These are phyloP conservation scores for Catenaria anguillulae DNA, from an alignment of 371 early-diverging fungal genomes.

Conservation along the genomic window DNA sequence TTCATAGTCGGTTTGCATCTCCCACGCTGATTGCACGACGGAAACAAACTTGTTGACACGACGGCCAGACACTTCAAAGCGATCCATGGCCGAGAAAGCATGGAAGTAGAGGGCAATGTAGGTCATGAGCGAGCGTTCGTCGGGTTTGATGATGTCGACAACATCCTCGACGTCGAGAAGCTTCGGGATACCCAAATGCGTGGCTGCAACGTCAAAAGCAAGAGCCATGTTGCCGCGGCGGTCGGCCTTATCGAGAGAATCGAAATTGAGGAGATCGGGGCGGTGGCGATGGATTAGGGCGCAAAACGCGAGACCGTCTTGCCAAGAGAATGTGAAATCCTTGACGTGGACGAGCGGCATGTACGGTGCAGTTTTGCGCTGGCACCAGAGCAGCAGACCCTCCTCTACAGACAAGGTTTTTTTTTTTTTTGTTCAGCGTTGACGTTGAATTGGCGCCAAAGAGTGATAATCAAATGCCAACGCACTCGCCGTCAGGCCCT, in stretches of 20 bases:
- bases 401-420: no score
- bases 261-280: constrained; percentile 84
- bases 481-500: constrained; percentile 61
- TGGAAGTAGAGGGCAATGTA: constrained; percentile 98
- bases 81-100: constrained; percentile 42
- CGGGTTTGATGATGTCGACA: constrained; percentile 83
- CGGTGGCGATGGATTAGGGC: constrained; percentile 79
- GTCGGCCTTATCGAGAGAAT: constrained; percentile 54
- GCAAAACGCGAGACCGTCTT: constrained; percentile 79
- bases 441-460: no score
- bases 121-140: constrained; percentile 95
- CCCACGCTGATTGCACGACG: constrained; percentile 65
- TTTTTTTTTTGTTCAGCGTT: no score
- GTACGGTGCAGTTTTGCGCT: constrained; percentile 80
- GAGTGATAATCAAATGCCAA: neutral
- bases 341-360: constrained; percentile 52
- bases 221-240: constrained; percentile 64
- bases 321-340: constrained; percentile 84
- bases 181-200: constrained; percentile 74
- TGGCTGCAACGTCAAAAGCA: constrained; percentile 89
- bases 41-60: constrained; percentile 83
- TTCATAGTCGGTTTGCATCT: constrained; percentile 84
- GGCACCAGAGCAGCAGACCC: constrained; percentile 92
- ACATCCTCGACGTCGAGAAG: constrained; percentile 92
- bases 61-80: constrained; percentile 75